Evolutionary conservation across 2,329 filamentous ascomycete genomes (phyloP), one percentile per base, ranked within the genome.

Genomic region (Delphinella strobiligena): DNA sequence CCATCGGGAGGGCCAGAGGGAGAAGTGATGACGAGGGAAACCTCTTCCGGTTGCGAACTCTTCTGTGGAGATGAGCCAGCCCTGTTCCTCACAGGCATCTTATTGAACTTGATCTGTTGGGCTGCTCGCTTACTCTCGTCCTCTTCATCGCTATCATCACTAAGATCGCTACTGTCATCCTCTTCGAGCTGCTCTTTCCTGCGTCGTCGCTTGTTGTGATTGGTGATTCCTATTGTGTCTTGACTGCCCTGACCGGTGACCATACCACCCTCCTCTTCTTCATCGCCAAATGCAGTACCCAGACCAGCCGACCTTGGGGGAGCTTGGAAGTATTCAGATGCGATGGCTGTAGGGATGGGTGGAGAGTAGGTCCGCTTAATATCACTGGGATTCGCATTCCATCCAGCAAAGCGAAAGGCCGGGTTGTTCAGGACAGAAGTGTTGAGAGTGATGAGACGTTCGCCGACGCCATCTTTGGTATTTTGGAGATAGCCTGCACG

Each of bases 41-140:
- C 59, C 2, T 60, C 56, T 31, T 80, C 77, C 33, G 70, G 69
- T 18, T 76, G 60, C 12, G 78, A 78, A 11, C 72, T 75, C 48
- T 85, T 79, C 29, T 83, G 78, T 3, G 89, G 89, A 35, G 89
- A 95, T 1, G 88, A 95, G 9, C 85, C 89, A 18, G 88, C 84
- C 41, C 89, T 78, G 49, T 78, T 78, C 19, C 88, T 76, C 32
- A 94, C 73, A 1, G 91, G 89, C 84, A 95, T 89, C 62, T 96
- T 96, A 36, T 82, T 78, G 61, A 98, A 98, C 55, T 89, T 88
- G 58, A 96, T 94, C 58, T 93, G 85, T 56, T 93, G 85, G 2
- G 82, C 81, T 33, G 83, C 81, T 39, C 82, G 78, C 37, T 61
- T 59, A 41, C 45, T 52, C 17, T 85, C 80, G 1, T 74, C 69